Conservation (phyloP, 192 early-diverging fungal genomes). For the Entomortierella chlamydospora region DNA sequence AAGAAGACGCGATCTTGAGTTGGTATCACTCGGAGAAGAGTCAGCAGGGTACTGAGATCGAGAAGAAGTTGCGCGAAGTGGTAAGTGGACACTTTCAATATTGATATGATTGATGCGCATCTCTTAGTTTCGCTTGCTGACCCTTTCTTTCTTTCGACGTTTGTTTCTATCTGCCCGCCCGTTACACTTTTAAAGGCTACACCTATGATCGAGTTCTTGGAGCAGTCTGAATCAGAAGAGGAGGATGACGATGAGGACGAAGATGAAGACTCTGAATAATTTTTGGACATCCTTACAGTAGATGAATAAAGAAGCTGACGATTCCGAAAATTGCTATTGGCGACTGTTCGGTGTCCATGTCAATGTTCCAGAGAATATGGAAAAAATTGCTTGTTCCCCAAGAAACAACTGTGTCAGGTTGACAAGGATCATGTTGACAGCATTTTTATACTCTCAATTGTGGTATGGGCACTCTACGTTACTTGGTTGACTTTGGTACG, state of each 20-base stretch:
- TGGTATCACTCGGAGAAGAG: slow-evolving; percentile 75
- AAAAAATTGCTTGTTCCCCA: too few relatives aligned
- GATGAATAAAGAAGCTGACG: slow-evolving; percentile 3
- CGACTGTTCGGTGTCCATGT: too few relatives aligned
- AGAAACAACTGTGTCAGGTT: too few relatives aligned
- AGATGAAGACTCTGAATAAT: neutral
- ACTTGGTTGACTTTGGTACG: too few relatives aligned
- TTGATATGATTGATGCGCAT: neutral
- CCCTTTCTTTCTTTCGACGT: too few relatives aligned
- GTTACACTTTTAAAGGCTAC: slow-evolving; percentile 10
- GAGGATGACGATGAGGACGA: slow-evolving; percentile 32
- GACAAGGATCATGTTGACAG: too few relatives aligned
- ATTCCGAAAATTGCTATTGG: too few relatives aligned
- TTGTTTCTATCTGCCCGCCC: too few relatives aligned
- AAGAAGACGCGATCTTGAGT: slow-evolving; percentile 80
- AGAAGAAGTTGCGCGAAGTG: slow-evolving; percentile 64
- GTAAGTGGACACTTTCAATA: slow-evolving; percentile 40
- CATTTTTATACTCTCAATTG: too few relatives aligned
- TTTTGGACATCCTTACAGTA: neutral
- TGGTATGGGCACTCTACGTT: too few relatives aligned
- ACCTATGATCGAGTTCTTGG: slow-evolving; percentile 44
- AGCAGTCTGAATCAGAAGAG: slow-evolving; percentile 33
- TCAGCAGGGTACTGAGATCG: slow-evolving; percentile 52
- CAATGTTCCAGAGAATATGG: too few relatives aligned
- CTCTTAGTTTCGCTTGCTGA: neutral